phyloP scores from a whole-genome alignment of 148 eudicot species.

The Suaeda aralocaspica region DNA sequence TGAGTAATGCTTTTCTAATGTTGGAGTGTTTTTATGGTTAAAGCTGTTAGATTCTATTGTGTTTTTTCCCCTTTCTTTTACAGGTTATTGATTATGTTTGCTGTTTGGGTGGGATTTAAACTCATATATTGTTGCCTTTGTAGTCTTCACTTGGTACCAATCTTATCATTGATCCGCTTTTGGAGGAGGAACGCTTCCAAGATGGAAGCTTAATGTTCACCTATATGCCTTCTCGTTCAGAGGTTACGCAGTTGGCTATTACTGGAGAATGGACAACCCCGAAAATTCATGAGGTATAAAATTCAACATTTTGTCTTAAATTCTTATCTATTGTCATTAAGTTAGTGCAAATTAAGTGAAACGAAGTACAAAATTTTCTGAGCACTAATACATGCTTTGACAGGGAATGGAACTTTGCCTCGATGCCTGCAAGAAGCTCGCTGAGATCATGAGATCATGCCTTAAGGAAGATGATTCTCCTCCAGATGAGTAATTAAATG shows the following conservation, averaged over 20 bases:
- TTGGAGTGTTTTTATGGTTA: too few relatives aligned
- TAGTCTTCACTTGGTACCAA: conserved; percentile 77
- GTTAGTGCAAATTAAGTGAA: not conserved
- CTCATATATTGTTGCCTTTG: conserved; percentile 1
- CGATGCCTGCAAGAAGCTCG: conserved; percentile 83
- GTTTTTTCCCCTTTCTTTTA: too few relatives aligned
- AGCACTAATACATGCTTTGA: not conserved
- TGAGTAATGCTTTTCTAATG: too few relatives aligned
- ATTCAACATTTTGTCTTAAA: not conserved
- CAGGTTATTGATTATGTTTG: too few relatives aligned
- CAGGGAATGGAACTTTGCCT: conserved; percentile 89
- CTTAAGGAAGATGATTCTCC: conserved; percentile 62
- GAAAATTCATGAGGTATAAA: conserved; percentile 74
- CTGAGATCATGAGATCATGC: conserved; percentile 72
- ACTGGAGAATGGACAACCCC: conserved; percentile 93
- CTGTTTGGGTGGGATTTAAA: too few relatives aligned
- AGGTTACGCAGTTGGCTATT: conserved; percentile 78
- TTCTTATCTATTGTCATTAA: not conserved
- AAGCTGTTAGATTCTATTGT: too few relatives aligned
- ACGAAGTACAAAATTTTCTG: not conserved
- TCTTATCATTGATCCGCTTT: conserved; percentile 85
- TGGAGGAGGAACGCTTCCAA: conserved; percentile 81
- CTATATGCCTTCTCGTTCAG: conserved; percentile 78
- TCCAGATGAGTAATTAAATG: conserved; percentile 34
- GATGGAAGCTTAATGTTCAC: conserved; percentile 84